Evolutionary conservation across 2,329 filamentous ascomycete genomes (phyloP).

Genomic region (Botryotinia convoluta): DNA sequence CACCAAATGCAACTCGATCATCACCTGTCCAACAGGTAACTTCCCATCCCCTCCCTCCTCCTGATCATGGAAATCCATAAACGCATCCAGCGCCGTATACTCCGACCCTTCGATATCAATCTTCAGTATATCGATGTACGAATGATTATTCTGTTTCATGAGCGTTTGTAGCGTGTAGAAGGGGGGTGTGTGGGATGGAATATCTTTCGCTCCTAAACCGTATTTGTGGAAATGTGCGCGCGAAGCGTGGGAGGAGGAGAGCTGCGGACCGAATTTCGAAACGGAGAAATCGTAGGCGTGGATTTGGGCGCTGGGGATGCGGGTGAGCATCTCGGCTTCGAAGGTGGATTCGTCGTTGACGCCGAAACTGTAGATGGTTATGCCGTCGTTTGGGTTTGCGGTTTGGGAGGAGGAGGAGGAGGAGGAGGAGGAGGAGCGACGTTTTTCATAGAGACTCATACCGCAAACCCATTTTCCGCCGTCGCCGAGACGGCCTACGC

Average conservation of each 20-base stretch:
- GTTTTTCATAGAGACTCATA: constrained; percentile 40
- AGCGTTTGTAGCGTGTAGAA: constrained; percentile 41
- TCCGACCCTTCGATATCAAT: constrained; percentile 44
- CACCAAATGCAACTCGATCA: constrained; percentile 36
- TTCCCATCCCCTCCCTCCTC: background rate
- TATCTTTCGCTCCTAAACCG: constrained; percentile 38
- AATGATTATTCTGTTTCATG: constrained; percentile 42
- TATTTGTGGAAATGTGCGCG: constrained; percentile 40
- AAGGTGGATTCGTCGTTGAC: constrained; percentile 42
- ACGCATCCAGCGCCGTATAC: constrained; percentile 37
- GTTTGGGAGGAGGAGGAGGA: background rate
- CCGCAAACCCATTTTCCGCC: constrained; percentile 47
- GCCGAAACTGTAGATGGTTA: constrained; percentile 43
- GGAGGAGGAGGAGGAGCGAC: background rate
- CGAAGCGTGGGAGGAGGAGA: constrained; percentile 17
- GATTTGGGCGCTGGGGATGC: constrained; percentile 41
- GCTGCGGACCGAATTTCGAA: constrained; percentile 36
- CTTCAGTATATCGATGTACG: constrained; percentile 44
- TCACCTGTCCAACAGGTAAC: constrained; percentile 33
- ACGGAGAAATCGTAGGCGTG: constrained; percentile 44
- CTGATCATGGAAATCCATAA: constrained; percentile 31
- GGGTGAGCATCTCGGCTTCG: constrained; percentile 41
- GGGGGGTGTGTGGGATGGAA: constrained; percentile 33
- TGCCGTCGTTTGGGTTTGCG: constrained; percentile 3
- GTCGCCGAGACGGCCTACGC: constrained; percentile 42